Evolutionary conservation across 306 rosid species (phyloP).

Genomic region (Cicer bijugum): DNA sequence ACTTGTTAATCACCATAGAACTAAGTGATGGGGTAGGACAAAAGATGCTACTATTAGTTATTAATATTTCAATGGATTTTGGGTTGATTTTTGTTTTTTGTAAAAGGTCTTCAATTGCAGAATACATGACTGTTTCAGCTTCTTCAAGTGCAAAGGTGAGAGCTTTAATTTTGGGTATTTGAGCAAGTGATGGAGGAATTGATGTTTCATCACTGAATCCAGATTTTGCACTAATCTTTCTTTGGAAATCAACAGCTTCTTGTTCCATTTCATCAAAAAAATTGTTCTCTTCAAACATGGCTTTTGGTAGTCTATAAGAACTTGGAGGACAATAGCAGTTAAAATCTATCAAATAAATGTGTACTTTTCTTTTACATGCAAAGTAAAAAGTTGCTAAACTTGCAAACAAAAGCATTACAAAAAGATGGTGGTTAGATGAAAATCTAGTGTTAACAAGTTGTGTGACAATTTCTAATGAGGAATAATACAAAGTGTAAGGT

Average conservation of each 20-base stretch:
- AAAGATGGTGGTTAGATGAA: constrained; percentile 34
- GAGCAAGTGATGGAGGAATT: constrained; percentile 51
- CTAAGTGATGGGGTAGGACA: constrained; percentile 65
- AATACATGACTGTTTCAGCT: constrained; percentile 50
- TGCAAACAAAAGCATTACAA: constrained; percentile 37
- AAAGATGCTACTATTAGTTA: constrained; percentile 55
- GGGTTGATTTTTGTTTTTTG: constrained; percentile 54
- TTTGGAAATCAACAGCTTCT: constrained; percentile 53
- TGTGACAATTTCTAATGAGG: constrained; percentile 37
- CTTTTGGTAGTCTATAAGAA: constrained; percentile 49
- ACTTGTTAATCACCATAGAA: constrained; percentile 59
- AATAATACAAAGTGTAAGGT: constrained; percentile 26
- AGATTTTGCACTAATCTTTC: constrained; percentile 60
- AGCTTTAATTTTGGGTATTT: constrained; percentile 48
- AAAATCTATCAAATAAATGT: constrained; percentile 54
- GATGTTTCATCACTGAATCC: constrained; percentile 66
- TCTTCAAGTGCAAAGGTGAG: constrained; percentile 56
- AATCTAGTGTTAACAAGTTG: constrained; percentile 19
- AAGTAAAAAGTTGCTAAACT: constrained; percentile 40
- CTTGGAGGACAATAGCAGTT: constrained; percentile 53
- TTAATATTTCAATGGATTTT: constrained; percentile 55
- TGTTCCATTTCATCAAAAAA: constrained; percentile 47
- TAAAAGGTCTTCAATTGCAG: constrained; percentile 48
- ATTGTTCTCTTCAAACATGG: constrained; percentile 54
- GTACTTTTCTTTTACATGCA: constrained; percentile 45